Conservation (phyloP, 495 filamentous ascomycete genomes). For the Podospora pseudopauciseta region DNA sequence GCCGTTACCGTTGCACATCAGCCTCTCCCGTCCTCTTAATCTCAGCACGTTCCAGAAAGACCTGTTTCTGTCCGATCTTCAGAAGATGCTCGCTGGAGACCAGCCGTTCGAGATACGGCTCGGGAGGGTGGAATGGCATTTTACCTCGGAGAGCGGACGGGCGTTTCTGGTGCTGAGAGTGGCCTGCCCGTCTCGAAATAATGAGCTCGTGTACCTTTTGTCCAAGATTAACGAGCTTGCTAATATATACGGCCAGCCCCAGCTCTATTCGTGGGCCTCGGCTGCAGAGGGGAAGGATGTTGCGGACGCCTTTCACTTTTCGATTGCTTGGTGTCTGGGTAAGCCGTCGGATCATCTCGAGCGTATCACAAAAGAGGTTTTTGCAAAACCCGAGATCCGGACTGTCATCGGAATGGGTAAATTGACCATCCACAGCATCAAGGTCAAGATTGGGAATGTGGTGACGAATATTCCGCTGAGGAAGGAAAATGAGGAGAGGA, state of each 20-base stretch:
- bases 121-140: conserved; percentile 40
- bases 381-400: conserved; percentile 14
- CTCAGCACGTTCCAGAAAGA: conserved; percentile 64
- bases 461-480: conserved; percentile 54
- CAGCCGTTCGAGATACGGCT: conserved; percentile 36
- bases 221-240: conserved; percentile 60
- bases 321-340: conserved; percentile 71
- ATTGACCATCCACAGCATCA: conserved; percentile 52
- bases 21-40: conserved; percentile 71
- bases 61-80: conserved; percentile 52
- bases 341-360: conserved; percentile 38
- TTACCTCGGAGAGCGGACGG: conserved; percentile 60
- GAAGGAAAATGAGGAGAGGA: conserved; percentile 17
- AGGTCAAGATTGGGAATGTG: conserved; percentile 75
- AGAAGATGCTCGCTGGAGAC: conserved; percentile 22
- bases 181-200: conserved; percentile 25
- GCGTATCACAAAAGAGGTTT: conserved; percentile 30
- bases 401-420: conserved; percentile 9
- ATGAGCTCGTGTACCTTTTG: conserved; percentile 63
- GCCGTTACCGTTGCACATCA: conserved; percentile 84
- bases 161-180: conserved; percentile 83
- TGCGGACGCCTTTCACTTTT: conserved; percentile 66
- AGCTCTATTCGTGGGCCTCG: conserved; percentile 58
- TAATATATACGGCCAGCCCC: conserved; percentile 59
- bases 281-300: conserved; percentile 2